Evolutionary conservation across 257 asterid species (phyloP).

Genomic region (Solanum pennellii): DNA sequence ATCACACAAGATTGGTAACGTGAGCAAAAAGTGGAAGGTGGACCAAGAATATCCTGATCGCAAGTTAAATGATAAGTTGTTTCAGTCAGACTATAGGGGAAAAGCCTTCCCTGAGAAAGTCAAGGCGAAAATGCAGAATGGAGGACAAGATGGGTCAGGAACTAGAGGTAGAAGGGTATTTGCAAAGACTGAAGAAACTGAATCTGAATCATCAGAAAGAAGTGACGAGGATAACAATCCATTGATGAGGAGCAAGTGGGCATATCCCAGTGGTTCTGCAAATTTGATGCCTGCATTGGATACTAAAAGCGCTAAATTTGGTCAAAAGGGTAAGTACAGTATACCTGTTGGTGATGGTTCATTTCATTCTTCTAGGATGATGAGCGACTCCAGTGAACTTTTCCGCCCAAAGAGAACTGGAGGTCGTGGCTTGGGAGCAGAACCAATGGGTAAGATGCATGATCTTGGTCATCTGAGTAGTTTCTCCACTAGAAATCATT

Average conservation of each 20-base stretch:
- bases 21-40: slow-evolving; percentile 53
- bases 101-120: slow-evolving; percentile 39
- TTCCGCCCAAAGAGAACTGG: slow-evolving; percentile 27
- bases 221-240: slow-evolving; percentile 72
- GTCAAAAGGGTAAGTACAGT: slow-evolving; percentile 42
- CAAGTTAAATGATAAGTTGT: slow-evolving; percentile 28
- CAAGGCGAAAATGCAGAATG: slow-evolving; percentile 32
- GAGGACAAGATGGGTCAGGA: slow-evolving; percentile 32
- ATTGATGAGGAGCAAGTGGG: slow-evolving; percentile 94
- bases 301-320: slow-evolving; percentile 32
- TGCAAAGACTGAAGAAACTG: slow-evolving; percentile 70
- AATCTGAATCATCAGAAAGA: slow-evolving; percentile 88
- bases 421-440: slow-evolving; percentile 18
- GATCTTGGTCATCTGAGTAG: slow-evolving; percentile 44
- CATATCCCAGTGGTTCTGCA: slow-evolving; percentile 62
- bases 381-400: slow-evolving; percentile 29
- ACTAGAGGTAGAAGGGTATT: slow-evolving; percentile 30
- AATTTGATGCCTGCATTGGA: slow-evolving; percentile 36
- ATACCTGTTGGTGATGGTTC: slow-evolving; percentile 38
- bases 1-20: slow-evolving; percentile 29
- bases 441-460: slow-evolving; percentile 60
- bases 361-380: slow-evolving; percentile 23
- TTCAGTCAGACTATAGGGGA: slow-evolving; percentile 38
- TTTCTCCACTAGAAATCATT: slow-evolving; percentile 26
- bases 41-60: slow-evolving; percentile 44